phyloP scores from a whole-genome alignment of 2,329 filamentous ascomycete species.

The Pseudogymnoascus sp. region DNA sequence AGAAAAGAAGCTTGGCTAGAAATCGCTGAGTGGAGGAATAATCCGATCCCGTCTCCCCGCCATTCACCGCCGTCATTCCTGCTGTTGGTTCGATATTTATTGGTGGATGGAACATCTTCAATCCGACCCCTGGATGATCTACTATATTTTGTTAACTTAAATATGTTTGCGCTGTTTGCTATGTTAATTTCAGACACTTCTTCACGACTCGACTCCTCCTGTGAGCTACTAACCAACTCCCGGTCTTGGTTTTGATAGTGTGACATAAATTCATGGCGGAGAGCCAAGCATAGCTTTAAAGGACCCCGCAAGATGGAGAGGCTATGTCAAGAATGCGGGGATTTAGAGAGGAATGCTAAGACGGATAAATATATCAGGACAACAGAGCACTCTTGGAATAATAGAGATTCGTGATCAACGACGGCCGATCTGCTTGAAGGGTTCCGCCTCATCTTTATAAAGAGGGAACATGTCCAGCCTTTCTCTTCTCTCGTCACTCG shows the following conservation, averaged over 20 bases:
- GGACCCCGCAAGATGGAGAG: neutral
- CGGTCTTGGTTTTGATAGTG: neutral
- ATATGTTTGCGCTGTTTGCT: slow-evolving; percentile 4
- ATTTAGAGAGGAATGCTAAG: neutral
- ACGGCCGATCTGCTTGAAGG: neutral
- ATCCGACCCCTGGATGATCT: neutral
- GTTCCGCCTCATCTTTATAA: neutral
- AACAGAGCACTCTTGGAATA: neutral
- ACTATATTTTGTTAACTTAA: neutral
- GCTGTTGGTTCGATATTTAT: neutral
- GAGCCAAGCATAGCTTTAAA: neutral
- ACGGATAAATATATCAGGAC: slow-evolving; percentile 3
- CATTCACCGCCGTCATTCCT: neutral
- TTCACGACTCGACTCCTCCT: neutral
- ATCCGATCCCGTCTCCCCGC: neutral
- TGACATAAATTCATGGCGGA: neutral
- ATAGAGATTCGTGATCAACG: neutral
- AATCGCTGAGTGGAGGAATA: neutral
- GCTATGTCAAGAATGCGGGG: neutral
- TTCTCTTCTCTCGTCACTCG: neutral
- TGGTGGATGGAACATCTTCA: slow-evolving; percentile 5
- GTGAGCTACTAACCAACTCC: neutral
- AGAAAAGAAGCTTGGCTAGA: neutral
- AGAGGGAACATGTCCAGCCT: neutral
- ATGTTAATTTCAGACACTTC: neutral